A percentile compares a stretch with the other conserved stretches of the same genome.
phyloP scores from a whole-genome alignment of 208 protist genomes.

The Trichomonas gallinae region DNA sequence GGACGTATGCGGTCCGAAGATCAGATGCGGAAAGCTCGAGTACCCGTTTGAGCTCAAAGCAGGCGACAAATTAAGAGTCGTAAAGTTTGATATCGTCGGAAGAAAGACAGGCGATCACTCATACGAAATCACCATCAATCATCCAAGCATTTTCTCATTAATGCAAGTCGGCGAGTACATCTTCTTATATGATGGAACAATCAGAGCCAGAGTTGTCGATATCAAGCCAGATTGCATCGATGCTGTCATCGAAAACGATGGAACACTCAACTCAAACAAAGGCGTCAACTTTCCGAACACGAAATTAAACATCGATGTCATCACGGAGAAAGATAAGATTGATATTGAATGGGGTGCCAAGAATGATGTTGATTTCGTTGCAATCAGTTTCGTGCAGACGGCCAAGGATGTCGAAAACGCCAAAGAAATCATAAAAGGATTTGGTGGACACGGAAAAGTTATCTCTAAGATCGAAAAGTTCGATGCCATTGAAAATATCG shows the following conservation, averaged over 20 bases:
- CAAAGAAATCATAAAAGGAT: constrained; percentile 62
- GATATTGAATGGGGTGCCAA: constrained; percentile 82
- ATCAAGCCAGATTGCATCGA: constrained; percentile 43
- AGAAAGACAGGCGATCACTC: neutral
- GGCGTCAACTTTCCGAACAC: constrained; percentile 5
- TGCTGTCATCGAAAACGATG: constrained; percentile 82
- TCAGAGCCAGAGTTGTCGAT: neutral
- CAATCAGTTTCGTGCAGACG: constrained; percentile 86
- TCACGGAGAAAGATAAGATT: constrained; percentile 48
- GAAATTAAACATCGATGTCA: neutral
- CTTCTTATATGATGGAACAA: neutral
- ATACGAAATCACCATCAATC: neutral
- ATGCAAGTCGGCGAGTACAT: neutral
- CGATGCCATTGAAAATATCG: constrained; percentile 86
- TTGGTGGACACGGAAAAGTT: constrained; percentile 62
- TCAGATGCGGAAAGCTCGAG: constrained; percentile 39
- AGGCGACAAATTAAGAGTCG: constrained; percentile 39
- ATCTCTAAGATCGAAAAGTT: constrained; percentile 98
- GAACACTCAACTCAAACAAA: constrained; percentile 70
- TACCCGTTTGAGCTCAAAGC: constrained; percentile 38
- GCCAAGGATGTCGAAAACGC: constrained; percentile 75
- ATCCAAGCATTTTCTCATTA: neutral
- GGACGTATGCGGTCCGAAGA: constrained; percentile 45
- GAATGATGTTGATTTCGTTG: constrained; percentile 89
- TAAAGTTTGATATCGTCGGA: neutral